These are phyloP conservation scores for Cornus florida DNA, from an alignment of 148 eudicot species.

Conservation along the genomic window DNA sequence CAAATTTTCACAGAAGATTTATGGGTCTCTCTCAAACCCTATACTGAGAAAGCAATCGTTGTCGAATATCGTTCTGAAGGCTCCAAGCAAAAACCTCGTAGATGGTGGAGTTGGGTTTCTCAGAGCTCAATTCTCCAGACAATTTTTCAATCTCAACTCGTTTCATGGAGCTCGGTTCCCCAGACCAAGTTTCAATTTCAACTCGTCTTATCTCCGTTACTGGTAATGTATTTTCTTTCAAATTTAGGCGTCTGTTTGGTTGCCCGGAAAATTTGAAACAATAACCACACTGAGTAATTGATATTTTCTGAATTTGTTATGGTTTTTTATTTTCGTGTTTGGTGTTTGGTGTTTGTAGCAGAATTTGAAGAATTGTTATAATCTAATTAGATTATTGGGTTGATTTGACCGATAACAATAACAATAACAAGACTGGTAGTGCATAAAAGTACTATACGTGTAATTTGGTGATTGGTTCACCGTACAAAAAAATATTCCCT, in stretches of 20 bases:
- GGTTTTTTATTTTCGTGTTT: neutral
- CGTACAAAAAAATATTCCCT: neutral
- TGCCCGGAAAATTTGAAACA: neutral
- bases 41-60: slow-evolving; percentile 23
- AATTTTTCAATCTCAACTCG: slow-evolving; percentile 13
- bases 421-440: neutral
- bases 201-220: slow-evolving; percentile 20
- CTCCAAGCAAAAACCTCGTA: slow-evolving; percentile 17
- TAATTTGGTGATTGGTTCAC: neutral
- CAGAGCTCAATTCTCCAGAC: slow-evolving; percentile 15
- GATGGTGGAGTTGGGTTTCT: slow-evolving; percentile 19
- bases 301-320: neutral
- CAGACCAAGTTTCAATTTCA: slow-evolving; percentile 17
- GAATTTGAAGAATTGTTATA: neutral
- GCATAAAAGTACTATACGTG: neutral
- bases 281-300: neutral
- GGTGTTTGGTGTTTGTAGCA: neutral
- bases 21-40: slow-evolving; percentile 38
- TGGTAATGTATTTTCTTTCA: slow-evolving; percentile 30
- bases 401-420: neutral
- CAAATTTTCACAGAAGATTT: slow-evolving; percentile 9
- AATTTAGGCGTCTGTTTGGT: slow-evolving; percentile 5
- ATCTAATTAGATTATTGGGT: neutral
- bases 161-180: slow-evolving; percentile 15
- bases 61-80: slow-evolving; percentile 29